phyloP scores from a whole-genome alignment of 495 filamentous ascomycete genomes.

The Cryomyces antarcticus region DNA sequence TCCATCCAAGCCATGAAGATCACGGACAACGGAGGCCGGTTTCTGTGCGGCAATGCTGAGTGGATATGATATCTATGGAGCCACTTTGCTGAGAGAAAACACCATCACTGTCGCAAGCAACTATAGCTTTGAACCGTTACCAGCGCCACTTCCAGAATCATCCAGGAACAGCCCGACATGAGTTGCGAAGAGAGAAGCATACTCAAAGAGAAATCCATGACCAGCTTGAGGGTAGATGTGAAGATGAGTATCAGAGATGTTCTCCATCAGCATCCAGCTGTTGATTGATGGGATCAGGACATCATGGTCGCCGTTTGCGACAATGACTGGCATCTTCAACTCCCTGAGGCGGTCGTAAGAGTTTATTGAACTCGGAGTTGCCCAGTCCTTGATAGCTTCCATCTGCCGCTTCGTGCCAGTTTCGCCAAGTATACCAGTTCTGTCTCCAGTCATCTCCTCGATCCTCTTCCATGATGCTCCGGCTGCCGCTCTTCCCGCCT shows the following conservation, averaged over 20 bases:
- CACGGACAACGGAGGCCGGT: too few species aligned
- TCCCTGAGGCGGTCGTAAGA: slow-evolving; percentile 12
- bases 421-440: slow-evolving; percentile 6
- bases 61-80: too few species aligned
- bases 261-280: slow-evolving; percentile 14
- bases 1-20: too few species aligned
- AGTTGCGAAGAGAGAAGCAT: too few species aligned
- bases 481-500: slow-evolving; percentile 7
- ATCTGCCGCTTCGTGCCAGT: slow-evolving; percentile 11
- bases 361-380: slow-evolving; percentile 7
- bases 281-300: slow-evolving; percentile 13
- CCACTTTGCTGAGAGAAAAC: too few species aligned
- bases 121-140: too few species aligned
- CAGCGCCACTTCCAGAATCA: too few species aligned
- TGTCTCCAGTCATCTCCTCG: neutral
- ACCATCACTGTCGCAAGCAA: too few species aligned
- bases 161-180: too few species aligned
- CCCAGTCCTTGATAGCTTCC: slow-evolving; percentile 8
- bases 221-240: slow-evolving; percentile 16
- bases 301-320: slow-evolving; percentile 18
- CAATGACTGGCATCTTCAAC: slow-evolving; percentile 16
- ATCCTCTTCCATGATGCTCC: slow-evolving; percentile 12
- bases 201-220: slow-evolving; percentile 16
- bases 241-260: slow-evolving; percentile 14
- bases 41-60: too few species aligned